A percentile compares a stretch with the other conserved stretches of the same genome.
phyloP scores from a whole-genome alignment of 495 filamentous ascomycete species.

The Aspergillus indologenus region DNA sequence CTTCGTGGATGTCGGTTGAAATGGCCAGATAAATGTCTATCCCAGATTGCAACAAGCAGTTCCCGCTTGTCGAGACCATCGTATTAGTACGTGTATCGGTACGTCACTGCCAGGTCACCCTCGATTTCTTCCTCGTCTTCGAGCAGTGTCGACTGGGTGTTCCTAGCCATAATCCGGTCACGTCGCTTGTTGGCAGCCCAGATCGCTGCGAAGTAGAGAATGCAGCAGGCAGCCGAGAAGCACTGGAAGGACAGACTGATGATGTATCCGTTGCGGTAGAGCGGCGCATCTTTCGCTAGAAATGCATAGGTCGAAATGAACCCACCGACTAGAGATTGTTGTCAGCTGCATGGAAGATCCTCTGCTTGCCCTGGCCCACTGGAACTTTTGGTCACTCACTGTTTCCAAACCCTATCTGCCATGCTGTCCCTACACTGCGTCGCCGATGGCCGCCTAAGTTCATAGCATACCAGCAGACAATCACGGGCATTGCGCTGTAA shows the following conservation, averaged over 20 bases:
- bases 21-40: neutral
- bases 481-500: slow-evolving; percentile 75
- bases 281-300: slow-evolving; percentile 63
- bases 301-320: slow-evolving; percentile 90
- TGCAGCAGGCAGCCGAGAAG: slow-evolving; percentile 59
- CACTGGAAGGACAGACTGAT: slow-evolving; percentile 75
- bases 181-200: slow-evolving; percentile 64
- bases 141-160: slow-evolving; percentile 12
- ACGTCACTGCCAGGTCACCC: slow-evolving; percentile 43
- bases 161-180: slow-evolving; percentile 31
- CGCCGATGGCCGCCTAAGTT: slow-evolving; percentile 87
- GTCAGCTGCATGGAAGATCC: slow-evolving; percentile 12
- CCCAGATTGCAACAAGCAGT: neutral
- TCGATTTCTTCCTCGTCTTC: slow-evolving; percentile 33
- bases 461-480: slow-evolving; percentile 93
- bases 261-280: slow-evolving; percentile 65
- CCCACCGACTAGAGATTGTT: slow-evolving; percentile 53
- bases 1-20: slow-evolving; percentile 1
- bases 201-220: slow-evolving; percentile 58
- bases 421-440: slow-evolving; percentile 77
- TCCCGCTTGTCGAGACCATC: neutral
- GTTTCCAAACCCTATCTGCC: slow-evolving; percentile 93
- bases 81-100: slow-evolving; percentile 38
- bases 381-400: slow-evolving; percentile 37
- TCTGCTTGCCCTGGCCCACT: slow-evolving; percentile 74